Evolutionary conservation across 139 green algal genomes (phyloP).

Genomic region (Zygnema circumcarinatum): DNA sequence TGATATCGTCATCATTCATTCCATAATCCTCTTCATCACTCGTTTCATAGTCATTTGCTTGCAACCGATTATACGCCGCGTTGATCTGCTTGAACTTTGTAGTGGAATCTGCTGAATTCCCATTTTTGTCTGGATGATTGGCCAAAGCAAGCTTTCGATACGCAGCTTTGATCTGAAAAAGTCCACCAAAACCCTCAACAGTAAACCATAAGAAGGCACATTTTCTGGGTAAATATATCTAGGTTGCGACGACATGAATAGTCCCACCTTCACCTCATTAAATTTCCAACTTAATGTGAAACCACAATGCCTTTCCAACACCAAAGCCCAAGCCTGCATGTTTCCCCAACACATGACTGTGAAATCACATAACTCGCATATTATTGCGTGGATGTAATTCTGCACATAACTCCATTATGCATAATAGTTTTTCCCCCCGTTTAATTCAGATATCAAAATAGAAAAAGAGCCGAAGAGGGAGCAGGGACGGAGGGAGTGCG

Average conservation of each 20-base stretch:
- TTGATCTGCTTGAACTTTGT: conserved; percentile 1
- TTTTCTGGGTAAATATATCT: conserved; percentile 2
- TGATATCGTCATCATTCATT: conserved; percentile 46
- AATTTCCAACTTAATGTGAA: neutral
- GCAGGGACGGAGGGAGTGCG: too few relatives aligned
- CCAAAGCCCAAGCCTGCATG: neutral
- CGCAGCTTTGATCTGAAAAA: conserved; percentile 18
- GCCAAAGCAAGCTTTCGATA: conserved; percentile 31
- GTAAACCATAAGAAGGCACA: neutral
- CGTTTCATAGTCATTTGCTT: conserved; percentile 14
- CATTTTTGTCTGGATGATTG: conserved; percentile 35
- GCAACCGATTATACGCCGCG: conserved; percentile 23
- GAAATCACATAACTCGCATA: neutral
- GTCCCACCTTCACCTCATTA: neutral
- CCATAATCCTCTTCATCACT: conserved; percentile 23
- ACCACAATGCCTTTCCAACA: neutral
- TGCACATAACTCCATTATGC: too few relatives aligned
- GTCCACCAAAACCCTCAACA: neutral
- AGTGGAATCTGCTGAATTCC: conserved; percentile 15
- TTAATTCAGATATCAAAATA: too few relatives aligned
- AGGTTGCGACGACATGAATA: neutral
- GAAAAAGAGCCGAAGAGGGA: too few relatives aligned
- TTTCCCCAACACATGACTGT: neutral
- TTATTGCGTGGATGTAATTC: too few relatives aligned
- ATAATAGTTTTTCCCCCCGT: too few relatives aligned